phyloP scores from a whole-genome alignment of 306 rosid genomes.

The Dryas octopetala region DNA sequence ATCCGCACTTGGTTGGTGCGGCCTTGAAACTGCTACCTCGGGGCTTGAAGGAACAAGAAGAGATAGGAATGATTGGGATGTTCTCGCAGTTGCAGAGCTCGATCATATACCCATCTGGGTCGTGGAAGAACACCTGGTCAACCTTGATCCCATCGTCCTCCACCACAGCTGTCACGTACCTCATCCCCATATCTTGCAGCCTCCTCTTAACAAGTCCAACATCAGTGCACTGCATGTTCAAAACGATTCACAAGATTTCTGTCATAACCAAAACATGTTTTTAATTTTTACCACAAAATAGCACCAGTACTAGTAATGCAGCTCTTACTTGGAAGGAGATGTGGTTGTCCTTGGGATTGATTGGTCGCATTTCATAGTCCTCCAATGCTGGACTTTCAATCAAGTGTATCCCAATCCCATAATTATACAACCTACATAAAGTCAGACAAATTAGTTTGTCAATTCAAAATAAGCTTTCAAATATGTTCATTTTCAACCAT shows the following conservation, averaged over 20 bases:
- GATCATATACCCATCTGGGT: constrained; percentile 82
- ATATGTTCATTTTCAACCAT: too few relatives aligned
- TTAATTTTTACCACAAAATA: neutral
- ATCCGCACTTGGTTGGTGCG: constrained; percentile 54
- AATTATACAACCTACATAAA: constrained; percentile 57
- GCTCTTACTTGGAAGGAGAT: constrained; percentile 66
- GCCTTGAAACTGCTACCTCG: constrained; percentile 47
- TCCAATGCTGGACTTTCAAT: constrained; percentile 64
- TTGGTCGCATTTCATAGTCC: constrained; percentile 48
- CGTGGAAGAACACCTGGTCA: constrained; percentile 83
- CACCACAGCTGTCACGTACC: constrained; percentile 66
- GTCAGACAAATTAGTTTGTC: neutral
- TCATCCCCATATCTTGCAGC: constrained; percentile 73
- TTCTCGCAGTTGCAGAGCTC: constrained; percentile 80
- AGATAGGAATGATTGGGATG: constrained; percentile 64
- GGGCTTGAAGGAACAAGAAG: constrained; percentile 66
- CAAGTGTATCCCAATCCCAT: constrained; percentile 86
- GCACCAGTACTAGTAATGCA: neutral
- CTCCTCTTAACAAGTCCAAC: constrained; percentile 69
- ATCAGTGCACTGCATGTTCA: constrained; percentile 62
- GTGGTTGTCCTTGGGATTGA: constrained; percentile 81
- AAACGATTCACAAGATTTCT: neutral
- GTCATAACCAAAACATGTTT: neutral
- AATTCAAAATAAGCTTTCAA: neutral
- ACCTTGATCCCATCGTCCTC: constrained; percentile 60